Evolutionary conservation across 1,284 basidiomycete genomes (phyloP), one percentile per base, ranked within the genome.

Genomic region (Fomes fomentarius): DNA sequence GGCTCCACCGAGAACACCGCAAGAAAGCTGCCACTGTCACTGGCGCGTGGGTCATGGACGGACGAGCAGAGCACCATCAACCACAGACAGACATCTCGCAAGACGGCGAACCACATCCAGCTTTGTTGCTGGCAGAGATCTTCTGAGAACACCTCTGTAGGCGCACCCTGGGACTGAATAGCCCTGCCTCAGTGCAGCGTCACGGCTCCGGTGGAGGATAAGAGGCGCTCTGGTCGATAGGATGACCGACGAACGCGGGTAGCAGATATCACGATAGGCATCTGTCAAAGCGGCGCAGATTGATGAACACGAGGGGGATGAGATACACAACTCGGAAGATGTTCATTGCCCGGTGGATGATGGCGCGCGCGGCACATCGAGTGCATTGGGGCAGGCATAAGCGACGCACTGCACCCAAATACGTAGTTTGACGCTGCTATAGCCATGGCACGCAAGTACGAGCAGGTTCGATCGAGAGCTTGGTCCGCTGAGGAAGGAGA

Each of bases 401-500:
- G 52, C 59, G 56, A 61, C 59, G 54, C 56, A 54, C 56, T 58
- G 42, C 54, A 34, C 11, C 17, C 42, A 47, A 51, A 54, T 41
- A 49, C 42, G n/a, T n/a, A n/a, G n/a, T n/a, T n/a, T n/a, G n/a
- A n/a, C n/a, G n/a, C n/a, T n/a, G n/a, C n/a, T n/a, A n/a, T n/a
- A n/a, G n/a, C n/a, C n/a, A n/a, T n/a, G n/a, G n/a, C n/a, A n/a
- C n/a, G n/a, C n/a, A n/a, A n/a, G n/a, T n/a, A n/a, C 14, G 14
- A 52, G 54, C 46, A 48, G 24, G 34, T 47, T 47, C 52, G 58
- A 57, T 56, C 37, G 52, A 31, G 42, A 24, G n/a, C 30, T 44
- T 52, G 58, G 35, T 60, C 58, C 58, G 58, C 45, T 46, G 56
- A 57, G 47, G 50, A 57, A 53, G 59, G 59, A 61, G 50, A 52